phyloP scores from a whole-genome alignment of 164 flowering plant species.

The Umbilicus rupestris region DNA sequence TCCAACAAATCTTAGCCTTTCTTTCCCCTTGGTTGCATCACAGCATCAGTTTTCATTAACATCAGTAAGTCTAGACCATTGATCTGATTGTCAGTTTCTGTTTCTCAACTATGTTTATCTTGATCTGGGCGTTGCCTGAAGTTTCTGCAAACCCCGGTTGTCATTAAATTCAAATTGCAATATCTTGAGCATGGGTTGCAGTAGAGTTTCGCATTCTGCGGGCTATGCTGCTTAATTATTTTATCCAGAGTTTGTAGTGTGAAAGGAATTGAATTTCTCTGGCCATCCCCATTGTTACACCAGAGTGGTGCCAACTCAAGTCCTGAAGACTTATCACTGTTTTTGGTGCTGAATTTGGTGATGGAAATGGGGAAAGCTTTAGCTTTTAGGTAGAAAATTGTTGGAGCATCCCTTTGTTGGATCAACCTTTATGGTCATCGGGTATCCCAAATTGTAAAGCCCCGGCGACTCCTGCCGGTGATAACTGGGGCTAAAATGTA shows the following conservation, averaged over 20 bases:
- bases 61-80: no score
- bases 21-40: no score
- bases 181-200: background rate
- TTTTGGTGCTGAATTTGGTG: background rate
- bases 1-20: no score
- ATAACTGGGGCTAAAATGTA: background rate
- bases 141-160: background rate
- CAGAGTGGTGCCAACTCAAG: no score
- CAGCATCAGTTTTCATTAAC: no score
- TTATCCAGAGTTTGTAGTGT: background rate
- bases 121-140: background rate
- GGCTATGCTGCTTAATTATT: background rate
- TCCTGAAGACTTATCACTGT: background rate
- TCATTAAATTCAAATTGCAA: background rate
- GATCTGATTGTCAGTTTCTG: no score
- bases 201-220: background rate
- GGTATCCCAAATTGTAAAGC: no score
- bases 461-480: background rate
- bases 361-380: background rate
- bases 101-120: background rate
- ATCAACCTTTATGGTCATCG: background rate
- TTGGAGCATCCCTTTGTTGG: background rate
- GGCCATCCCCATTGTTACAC: background rate
- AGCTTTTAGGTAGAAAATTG: background rate
- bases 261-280: background rate